Evolutionary conservation across 768 basidiomycete species (phyloP).

Genomic region (Tricholoma terreum): DNA sequence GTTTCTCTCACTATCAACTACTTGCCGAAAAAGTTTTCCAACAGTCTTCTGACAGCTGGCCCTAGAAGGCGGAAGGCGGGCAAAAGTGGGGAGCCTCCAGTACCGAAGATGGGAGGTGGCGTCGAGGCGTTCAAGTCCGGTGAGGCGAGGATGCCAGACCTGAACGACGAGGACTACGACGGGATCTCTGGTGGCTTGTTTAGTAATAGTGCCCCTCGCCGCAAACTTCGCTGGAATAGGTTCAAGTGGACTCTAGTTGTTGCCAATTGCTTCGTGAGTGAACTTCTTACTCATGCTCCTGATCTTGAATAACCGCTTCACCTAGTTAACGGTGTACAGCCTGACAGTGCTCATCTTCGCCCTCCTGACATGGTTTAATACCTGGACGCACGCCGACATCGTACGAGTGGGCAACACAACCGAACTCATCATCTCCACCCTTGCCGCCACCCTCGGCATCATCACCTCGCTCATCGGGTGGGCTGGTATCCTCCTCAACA

Average conservation of each 20-base stretch:
- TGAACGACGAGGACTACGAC: slow-evolving; percentile 57
- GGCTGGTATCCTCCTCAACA: slow-evolving; percentile 80
- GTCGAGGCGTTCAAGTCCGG: slow-evolving; percentile 60
- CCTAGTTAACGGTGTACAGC: slow-evolving; percentile 53
- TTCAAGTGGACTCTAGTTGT: slow-evolving; percentile 79
- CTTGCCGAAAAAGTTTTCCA: slow-evolving; percentile 69
- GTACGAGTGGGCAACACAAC: slow-evolving; percentile 65
- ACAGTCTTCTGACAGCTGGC: slow-evolving; percentile 39
- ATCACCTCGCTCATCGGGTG: slow-evolving; percentile 72
- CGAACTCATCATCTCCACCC: slow-evolving; percentile 69
- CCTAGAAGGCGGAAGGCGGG: slow-evolving; percentile 33
- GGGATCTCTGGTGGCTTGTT: slow-evolving; percentile 40
- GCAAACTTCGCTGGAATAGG: slow-evolving; percentile 66
- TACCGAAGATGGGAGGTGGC: slow-evolving; percentile 68
- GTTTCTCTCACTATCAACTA: slow-evolving; percentile 60
- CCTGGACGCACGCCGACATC: slow-evolving; percentile 67
- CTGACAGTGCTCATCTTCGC: slow-evolving; percentile 59
- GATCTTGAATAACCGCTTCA: not conserved
- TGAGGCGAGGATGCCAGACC: slow-evolving; percentile 49
- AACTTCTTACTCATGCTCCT: not conserved
- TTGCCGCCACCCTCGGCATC: slow-evolving; percentile 56
- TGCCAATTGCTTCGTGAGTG: slow-evolving; percentile 47
- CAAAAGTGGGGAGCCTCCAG: slow-evolving; percentile 24
- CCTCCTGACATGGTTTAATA: slow-evolving; percentile 76
- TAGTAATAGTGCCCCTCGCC: slow-evolving; percentile 35